Evolutionary conservation across 441 rosid genomes (phyloP), one percentile per base, ranked within the genome.

Genomic region (Pelargonium exstipulatum): DNA sequence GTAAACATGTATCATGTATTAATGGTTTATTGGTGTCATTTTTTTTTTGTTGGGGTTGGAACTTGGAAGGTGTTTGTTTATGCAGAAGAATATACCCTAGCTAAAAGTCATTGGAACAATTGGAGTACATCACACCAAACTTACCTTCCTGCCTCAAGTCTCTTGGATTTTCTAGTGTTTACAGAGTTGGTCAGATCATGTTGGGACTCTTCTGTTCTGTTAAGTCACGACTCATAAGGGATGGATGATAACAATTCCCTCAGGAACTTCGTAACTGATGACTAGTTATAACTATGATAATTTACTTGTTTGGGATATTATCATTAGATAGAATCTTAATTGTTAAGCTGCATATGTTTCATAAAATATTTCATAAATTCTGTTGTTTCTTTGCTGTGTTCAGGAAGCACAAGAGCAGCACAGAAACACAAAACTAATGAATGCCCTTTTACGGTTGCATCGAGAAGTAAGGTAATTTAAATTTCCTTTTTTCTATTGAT

Each of bases 341-440:
- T 57, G 24, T 57, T 7, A 42, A 7, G 5, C 46, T 42, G 46
- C 46, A 42, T 20, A 20, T 57, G 22, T 18, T 7, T 8, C 62
- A 57, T 57, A 7, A 18, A 8, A 57, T 14, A 73, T 9, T 58
- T 40, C 17, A 51, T 73, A 55, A 70, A 46, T 65, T 70, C 65
- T 73, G 35, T 14, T 57, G 24, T 72, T 65, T 66, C 65, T 5
- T 76, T 62, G 58, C 71, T 60, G 58, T 80, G 69, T 74, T 68
- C 81, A 95, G 99, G 92, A 88, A 84, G 74, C 92, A 48, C 84
- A 88, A 74, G 97, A 95, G 83, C 99, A 87, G 84, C 91, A 90
- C 70, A 92, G 90, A 74, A 90, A 90, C 74, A 95, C 97, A 67
- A 92, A 87, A 82, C 78, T 95, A 73, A 80, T 95, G 97, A 90